These are phyloP conservation scores for Linnemannia zychae DNA, from an alignment of 192 early-diverging fungal species.

Conservation along the genomic window DNA sequence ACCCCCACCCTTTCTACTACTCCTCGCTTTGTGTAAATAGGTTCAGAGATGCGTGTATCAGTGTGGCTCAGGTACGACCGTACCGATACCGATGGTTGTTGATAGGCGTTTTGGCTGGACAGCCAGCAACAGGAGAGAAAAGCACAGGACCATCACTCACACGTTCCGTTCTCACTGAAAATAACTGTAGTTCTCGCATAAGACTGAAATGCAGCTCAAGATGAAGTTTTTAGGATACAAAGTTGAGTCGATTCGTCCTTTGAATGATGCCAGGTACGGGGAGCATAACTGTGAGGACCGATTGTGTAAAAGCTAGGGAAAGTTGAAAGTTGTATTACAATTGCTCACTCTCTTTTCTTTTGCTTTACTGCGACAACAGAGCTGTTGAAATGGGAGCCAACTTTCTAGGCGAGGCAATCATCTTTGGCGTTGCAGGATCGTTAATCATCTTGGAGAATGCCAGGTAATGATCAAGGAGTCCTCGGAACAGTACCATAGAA, in stretches of 20 bases:
- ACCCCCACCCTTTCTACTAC: not conserved
- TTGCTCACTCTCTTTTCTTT: not conserved
- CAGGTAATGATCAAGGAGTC: slow-evolving; percentile 62
- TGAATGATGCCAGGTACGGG: slow-evolving; percentile 77
- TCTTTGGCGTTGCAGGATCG: slow-evolving; percentile 81
- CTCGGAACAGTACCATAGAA: too few relatives aligned
- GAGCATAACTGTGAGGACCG: not conserved
- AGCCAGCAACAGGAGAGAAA: not conserved
- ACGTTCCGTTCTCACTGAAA: not conserved
- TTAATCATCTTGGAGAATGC: slow-evolving; percentile 79
- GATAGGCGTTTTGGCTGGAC: not conserved
- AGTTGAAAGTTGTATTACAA: not conserved
- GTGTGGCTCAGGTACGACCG: slow-evolving; percentile 80
- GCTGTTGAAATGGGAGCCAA: slow-evolving; percentile 88
- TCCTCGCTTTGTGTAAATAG: not conserved
- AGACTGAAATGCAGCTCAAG: slow-evolving; percentile 87
- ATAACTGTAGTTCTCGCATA: slow-evolving; percentile 64
- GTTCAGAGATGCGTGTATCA: slow-evolving; percentile 81
- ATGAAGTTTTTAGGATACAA: slow-evolving; percentile 86
- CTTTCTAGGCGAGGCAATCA: slow-evolving; percentile 82
- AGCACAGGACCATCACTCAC: not conserved
- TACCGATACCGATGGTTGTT: too few relatives aligned
- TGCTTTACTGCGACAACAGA: slow-evolving; percentile 36
- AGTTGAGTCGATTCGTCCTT: slow-evolving; percentile 79
- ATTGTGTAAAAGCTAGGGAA: not conserved